phyloP scores from a whole-genome alignment of 768 basidiomycete genomes.

The Boletus subcaerulescens region DNA sequence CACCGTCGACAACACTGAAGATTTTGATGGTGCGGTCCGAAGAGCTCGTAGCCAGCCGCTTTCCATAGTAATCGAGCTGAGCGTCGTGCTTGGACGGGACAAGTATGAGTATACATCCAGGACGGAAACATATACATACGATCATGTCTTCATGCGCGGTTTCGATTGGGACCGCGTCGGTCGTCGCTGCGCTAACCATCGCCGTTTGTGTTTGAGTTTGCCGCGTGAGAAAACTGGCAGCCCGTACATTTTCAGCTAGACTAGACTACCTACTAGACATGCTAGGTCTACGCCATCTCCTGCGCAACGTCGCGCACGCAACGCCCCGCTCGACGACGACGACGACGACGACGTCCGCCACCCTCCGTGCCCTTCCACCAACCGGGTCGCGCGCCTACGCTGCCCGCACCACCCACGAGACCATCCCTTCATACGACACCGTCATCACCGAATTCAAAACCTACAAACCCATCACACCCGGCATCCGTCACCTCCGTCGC shows the following conservation, averaged over 20 bases:
- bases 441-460: constrained; percentile 72
- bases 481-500: constrained; percentile 82
- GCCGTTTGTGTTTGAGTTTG: too few species aligned
- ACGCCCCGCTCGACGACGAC: neutral
- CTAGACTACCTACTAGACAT: constrained; percentile 1
- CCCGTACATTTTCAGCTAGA: too few species aligned
- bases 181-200: constrained; percentile 40
- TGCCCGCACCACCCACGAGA: constrained; percentile 29
- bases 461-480: constrained; percentile 85
- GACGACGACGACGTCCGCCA: neutral
- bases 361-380: constrained; percentile 6
- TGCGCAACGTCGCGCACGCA: constrained; percentile 16
- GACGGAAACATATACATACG: constrained; percentile 40
- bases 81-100: constrained; percentile 79
- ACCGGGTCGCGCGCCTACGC: constrained; percentile 33
- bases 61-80: constrained; percentile 96
- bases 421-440: constrained; percentile 34
- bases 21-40: constrained; percentile 94
- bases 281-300: constrained; percentile 17
- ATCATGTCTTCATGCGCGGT: constrained; percentile 99
- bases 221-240: too few species aligned
- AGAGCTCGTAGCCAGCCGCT: constrained; percentile 93
- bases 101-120: neutral
- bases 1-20: constrained; percentile 91
- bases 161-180: constrained; percentile 82